These are phyloP conservation scores for Starmerella ratchasimensis DNA, from an alignment of 805 yeast species.

Conservation along the genomic window DNA sequence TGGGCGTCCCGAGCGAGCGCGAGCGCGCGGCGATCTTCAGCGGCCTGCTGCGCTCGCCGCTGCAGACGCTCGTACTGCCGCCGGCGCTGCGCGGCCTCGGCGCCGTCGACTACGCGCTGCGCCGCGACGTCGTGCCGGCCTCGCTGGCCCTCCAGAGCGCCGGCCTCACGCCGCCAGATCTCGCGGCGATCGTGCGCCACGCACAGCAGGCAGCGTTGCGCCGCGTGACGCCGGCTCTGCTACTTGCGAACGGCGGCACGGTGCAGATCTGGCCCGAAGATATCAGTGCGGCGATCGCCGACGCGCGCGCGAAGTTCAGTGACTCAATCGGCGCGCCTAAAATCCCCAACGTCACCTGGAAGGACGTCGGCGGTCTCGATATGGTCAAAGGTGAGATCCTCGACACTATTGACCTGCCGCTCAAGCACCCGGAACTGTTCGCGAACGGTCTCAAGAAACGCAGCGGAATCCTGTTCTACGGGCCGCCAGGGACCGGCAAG, in stretches of 20 bases:
- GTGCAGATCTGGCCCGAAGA: conserved; percentile 44
- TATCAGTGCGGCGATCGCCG: conserved; percentile 56
- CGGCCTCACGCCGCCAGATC: conserved; percentile 77
- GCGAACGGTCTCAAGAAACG: conserved; percentile 81
- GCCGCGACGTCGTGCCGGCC: conserved; percentile 41
- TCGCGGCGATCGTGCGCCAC: conserved; percentile 51
- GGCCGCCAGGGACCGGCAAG: conserved; percentile 98
- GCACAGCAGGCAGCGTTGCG: conserved; percentile 47
- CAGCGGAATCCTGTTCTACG: conserved; percentile 87
- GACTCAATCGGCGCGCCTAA: conserved; percentile 95
- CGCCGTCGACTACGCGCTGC: conserved; percentile 21
- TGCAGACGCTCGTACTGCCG: too few species aligned
- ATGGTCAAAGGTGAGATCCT: conserved; percentile 79
- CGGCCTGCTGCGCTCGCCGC: conserved; percentile 27
- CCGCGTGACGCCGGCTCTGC: conserved; percentile 30
- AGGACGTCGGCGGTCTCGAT: conserved; percentile 92
- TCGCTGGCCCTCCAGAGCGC: conserved; percentile 75
- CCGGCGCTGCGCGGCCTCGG: background rate
- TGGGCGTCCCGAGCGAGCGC: conserved; percentile 63
- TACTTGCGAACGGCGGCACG: conserved; percentile 41
- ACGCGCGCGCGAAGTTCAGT: conserved; percentile 75
- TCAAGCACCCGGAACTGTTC: conserved; percentile 83
- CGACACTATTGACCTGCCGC: conserved; percentile 92
- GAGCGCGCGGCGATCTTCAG: conserved; percentile 58
- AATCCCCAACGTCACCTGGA: conserved; percentile 92